Conservation (phyloP, 768 basidiomycete genomes). For the Coprinopsis marcescibilis region DNA sequence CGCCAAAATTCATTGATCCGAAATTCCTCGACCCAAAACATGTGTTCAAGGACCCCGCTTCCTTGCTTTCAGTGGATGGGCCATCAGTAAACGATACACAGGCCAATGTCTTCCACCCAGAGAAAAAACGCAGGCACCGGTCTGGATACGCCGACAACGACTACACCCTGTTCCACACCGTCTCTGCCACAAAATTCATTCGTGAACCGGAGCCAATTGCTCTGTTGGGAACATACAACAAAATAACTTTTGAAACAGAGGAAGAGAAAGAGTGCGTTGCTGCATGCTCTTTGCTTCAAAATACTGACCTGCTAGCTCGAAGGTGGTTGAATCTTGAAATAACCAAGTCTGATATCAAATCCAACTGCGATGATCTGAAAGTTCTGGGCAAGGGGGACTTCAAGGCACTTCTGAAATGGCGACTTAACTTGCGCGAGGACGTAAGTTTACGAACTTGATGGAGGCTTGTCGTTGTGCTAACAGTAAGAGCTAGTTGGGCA, state of each 20-base stretch:
- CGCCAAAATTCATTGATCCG: constrained; percentile 93
- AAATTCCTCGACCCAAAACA: constrained; percentile 97
- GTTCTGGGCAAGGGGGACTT: constrained; percentile 98
- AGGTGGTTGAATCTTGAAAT: constrained; percentile 72
- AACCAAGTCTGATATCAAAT: constrained; percentile 74
- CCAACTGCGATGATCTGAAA: constrained; percentile 88
- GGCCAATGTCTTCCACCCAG: constrained; percentile 94
- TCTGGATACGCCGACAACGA: constrained; percentile 96
- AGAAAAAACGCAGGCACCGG: constrained; percentile 89
- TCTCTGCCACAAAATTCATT: constrained; percentile 69
- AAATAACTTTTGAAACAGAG: constrained; percentile 69
- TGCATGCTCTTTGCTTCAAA: constrained; percentile 3
- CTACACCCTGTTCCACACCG: constrained; percentile 79
- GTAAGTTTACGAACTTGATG: constrained; percentile 32
- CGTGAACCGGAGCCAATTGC: constrained; percentile 65
- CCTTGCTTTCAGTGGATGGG: constrained; percentile 44
- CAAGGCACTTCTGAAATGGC: constrained; percentile 89
- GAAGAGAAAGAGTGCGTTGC: constrained; percentile 73
- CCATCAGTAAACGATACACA: constrained; percentile 62
- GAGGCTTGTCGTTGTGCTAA: not conserved
- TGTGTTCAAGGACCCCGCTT: constrained; percentile 88
- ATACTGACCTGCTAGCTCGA: constrained; percentile 6
- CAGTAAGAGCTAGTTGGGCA: constrained; percentile 51
- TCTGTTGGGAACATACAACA: constrained; percentile 72
- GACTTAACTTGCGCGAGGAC: constrained; percentile 82